Evolutionary conservation across 1,139 yeast genomes (phyloP).

Genomic region (Candida gigantensis): DNA sequence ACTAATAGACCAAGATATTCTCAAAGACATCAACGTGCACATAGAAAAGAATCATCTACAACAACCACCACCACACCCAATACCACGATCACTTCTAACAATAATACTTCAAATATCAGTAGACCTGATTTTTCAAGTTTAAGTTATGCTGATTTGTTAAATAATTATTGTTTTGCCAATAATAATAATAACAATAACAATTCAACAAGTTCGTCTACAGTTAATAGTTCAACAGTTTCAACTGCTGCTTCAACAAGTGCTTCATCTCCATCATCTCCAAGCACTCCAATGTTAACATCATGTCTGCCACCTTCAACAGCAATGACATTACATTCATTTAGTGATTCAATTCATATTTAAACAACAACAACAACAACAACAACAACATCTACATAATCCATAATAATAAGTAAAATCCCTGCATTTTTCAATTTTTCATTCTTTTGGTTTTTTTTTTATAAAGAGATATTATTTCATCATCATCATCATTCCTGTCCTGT

Average conservation of each 20-base stretch:
- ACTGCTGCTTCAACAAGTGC: constrained; percentile 2
- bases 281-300: constrained; percentile 8
- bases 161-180: constrained; percentile 36
- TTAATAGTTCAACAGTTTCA: constrained; percentile 3
- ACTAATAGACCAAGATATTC: constrained; percentile 13
- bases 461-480: neutral
- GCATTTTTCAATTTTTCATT: neutral
- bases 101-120: neutral
- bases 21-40: constrained; percentile 11
- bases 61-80: constrained; percentile 7
- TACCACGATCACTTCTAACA: too few species aligned
- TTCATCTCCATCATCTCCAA: constrained; percentile 9
- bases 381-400: too few species aligned
- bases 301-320: constrained; percentile 13
- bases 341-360: constrained; percentile 34
- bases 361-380: neutral
- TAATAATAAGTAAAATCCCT: too few species aligned
- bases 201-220: neutral
- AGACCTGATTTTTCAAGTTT: constrained; percentile 17
- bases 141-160: constrained; percentile 32
- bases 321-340: constrained; percentile 30
- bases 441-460: neutral
- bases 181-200: constrained; percentile 15
- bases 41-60: constrained; percentile 3
- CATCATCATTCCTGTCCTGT: neutral